Conservation (phyloP, 2,329 filamentous ascomycete species). For the Penicillium sp. region DNA sequence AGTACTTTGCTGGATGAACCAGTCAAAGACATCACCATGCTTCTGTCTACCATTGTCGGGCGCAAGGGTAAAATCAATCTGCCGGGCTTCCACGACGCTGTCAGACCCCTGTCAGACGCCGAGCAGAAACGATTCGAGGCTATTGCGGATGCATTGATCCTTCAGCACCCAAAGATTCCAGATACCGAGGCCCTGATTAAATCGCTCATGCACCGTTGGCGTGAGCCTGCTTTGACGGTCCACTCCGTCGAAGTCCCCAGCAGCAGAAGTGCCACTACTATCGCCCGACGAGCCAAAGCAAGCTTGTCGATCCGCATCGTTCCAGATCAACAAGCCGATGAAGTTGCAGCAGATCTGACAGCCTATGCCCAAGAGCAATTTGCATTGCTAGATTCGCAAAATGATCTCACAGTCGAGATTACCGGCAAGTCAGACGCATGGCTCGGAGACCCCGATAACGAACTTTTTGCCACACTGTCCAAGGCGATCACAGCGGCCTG, state of each 20-base stretch:
- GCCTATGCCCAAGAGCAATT: slow-evolving; percentile 73
- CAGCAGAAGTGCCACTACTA: slow-evolving; percentile 76
- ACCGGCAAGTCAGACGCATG: slow-evolving; percentile 95
- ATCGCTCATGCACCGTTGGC: slow-evolving; percentile 90
- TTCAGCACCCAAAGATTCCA: slow-evolving; percentile 66
- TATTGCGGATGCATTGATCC: slow-evolving; percentile 75
- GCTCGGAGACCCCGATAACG: slow-evolving; percentile 88
- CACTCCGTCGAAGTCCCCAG: slow-evolving; percentile 86
- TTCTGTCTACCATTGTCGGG: slow-evolving; percentile 81
- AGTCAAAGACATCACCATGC: slow-evolving; percentile 82
- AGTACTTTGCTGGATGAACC: slow-evolving; percentile 88
- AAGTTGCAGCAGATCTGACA: slow-evolving; percentile 69
- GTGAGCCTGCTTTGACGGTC: slow-evolving; percentile 90
- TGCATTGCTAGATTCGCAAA: slow-evolving; percentile 72
- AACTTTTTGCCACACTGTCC: slow-evolving; percentile 87
- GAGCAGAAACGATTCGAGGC: slow-evolving; percentile 82
- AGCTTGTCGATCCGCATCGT: slow-evolving; percentile 89
- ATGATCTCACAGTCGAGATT: slow-evolving; percentile 77
- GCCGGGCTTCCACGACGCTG: slow-evolving; percentile 84
- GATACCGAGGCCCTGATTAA: slow-evolving; percentile 72
- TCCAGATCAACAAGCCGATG: slow-evolving; percentile 83
- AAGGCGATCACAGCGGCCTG: slow-evolving; percentile 82
- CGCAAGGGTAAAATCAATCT: slow-evolving; percentile 79
- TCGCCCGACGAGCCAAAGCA: slow-evolving; percentile 85
- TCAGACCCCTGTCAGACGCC: slow-evolving; percentile 71